These are phyloP conservation scores for Tylopilus cervinicoccineus DNA, from an alignment of 768 basidiomycete species.

Conservation along the genomic window DNA sequence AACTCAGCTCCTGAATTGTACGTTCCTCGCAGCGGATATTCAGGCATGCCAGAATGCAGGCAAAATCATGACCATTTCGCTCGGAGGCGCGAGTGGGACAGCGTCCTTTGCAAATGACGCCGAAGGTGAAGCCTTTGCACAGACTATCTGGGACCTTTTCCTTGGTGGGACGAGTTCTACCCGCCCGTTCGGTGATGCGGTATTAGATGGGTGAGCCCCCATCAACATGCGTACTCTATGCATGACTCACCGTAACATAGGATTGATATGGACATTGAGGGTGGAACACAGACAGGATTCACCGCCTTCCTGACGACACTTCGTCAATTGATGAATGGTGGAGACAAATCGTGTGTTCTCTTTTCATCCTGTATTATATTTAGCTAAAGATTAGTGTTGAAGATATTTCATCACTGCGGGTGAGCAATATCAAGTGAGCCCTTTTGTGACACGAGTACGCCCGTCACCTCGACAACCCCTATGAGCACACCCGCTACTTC, in stretches of 20 bases:
- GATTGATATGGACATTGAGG: constrained; percentile 49
- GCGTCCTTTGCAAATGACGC: constrained; percentile 56
- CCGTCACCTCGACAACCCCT: constrained; percentile 22
- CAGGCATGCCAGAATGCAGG: constrained; percentile 60
- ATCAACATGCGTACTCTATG: neutral
- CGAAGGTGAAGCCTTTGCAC: constrained; percentile 57
- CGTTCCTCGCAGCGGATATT: constrained; percentile 58
- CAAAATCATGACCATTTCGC: constrained; percentile 55
- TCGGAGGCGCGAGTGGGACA: constrained; percentile 63
- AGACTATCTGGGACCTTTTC: constrained; percentile 66
- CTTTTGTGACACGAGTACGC: neutral
- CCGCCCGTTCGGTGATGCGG: constrained; percentile 68
- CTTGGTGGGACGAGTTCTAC: constrained; percentile 60
- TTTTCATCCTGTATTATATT: neutral
- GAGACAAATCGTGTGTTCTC: constrained; percentile 22
- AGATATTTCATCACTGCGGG: constrained; percentile 46
- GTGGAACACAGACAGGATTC: constrained; percentile 33
- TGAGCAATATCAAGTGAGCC: neutral
- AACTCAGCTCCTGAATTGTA: constrained; percentile 59
- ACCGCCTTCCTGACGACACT: constrained; percentile 30
- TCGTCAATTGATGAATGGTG: constrained; percentile 27
- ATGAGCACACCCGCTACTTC: constrained; percentile 4
- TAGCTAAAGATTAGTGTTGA: constrained; percentile 3
- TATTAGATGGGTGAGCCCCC: constrained; percentile 60
- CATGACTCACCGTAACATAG: constrained; percentile 10